Conservation (phyloP, 2,329 filamentous ascomycete species). For the Exophiala sp. region DNA sequence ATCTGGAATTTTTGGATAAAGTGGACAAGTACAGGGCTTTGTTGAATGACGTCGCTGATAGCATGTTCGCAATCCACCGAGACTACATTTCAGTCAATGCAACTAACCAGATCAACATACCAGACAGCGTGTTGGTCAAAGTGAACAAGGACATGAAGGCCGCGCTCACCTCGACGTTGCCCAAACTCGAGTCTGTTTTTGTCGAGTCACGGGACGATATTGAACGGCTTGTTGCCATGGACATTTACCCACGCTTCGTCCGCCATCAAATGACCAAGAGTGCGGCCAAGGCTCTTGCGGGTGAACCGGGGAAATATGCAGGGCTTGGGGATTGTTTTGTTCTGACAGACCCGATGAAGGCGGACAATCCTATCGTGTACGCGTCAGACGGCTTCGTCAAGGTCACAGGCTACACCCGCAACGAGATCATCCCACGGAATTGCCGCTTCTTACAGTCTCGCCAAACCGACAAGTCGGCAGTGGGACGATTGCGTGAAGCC, state of each 20-base stretch:
- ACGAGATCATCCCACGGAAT: constrained; percentile 47
- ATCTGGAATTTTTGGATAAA: constrained; percentile 50
- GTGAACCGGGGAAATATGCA: constrained; percentile 39
- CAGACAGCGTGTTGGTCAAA: constrained; percentile 37
- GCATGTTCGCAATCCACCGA: constrained; percentile 44
- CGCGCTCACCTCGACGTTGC: constrained; percentile 42
- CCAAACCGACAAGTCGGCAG: constrained; percentile 41
- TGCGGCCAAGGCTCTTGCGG: constrained; percentile 43
- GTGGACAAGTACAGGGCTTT: constrained; percentile 46
- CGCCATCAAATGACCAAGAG: constrained; percentile 47
- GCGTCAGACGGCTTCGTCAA: constrained; percentile 49
- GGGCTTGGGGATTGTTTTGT: constrained; percentile 57
- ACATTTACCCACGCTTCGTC: constrained; percentile 51
- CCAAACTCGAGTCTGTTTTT: constrained; percentile 44
- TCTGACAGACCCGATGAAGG: constrained; percentile 47
- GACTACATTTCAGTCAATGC: constrained; percentile 39
- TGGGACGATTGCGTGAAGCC: constrained; percentile 40
- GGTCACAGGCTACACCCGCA: constrained; percentile 47
- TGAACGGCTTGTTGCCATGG: constrained; percentile 41
- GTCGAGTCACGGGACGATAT: constrained; percentile 41
- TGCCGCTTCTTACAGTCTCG: constrained; percentile 48
- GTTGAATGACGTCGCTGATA: constrained; percentile 42
- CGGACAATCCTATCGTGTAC: constrained; percentile 48
- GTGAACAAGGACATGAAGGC: constrained; percentile 47
- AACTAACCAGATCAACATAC: constrained; percentile 39